Evolutionary conservation across 2,329 filamentous ascomycete species (phyloP).

Genomic region (Verticillium dahliae): DNA sequence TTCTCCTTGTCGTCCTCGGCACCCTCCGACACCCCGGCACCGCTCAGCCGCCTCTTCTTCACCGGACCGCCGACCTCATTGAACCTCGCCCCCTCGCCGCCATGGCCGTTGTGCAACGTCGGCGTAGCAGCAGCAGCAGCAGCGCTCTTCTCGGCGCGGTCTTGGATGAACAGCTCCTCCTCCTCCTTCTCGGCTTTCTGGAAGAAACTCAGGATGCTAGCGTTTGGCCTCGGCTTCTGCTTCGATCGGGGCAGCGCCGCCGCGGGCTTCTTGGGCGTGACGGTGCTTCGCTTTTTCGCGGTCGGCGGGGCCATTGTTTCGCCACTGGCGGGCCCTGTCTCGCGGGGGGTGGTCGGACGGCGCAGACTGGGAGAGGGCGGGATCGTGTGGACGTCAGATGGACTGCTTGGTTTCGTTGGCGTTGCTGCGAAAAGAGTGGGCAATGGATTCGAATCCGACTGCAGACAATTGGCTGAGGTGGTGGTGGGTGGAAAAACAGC

Average conservation of each 20-base stretch:
- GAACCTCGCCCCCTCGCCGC: slow-evolving; percentile 14
- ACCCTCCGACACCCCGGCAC: slow-evolving; percentile 6
- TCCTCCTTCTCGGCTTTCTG: slow-evolving; percentile 59
- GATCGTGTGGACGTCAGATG: background rate
- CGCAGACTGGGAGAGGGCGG: background rate
- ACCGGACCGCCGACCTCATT: slow-evolving; percentile 26
- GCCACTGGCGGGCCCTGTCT: background rate
- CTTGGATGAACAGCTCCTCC: slow-evolving; percentile 47
- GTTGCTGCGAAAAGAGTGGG: too few relatives aligned
- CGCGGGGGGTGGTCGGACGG: background rate
- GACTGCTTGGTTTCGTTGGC: background rate
- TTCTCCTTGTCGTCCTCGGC: slow-evolving; percentile 1
- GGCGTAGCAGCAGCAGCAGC: background rate
- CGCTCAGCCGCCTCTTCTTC: slow-evolving; percentile 36
- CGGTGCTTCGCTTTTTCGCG: slow-evolving; percentile 8
- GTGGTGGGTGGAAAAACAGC: background rate
- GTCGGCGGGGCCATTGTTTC: slow-evolving; percentile 8
- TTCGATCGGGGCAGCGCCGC: slow-evolving; percentile 15
- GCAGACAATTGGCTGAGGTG: background rate
- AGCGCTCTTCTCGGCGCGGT: slow-evolving; percentile 5
- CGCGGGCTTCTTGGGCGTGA: slow-evolving; percentile 9
- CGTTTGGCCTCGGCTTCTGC: slow-evolving; percentile 41
- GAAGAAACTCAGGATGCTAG: slow-evolving; percentile 69
- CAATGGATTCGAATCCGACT: background rate
- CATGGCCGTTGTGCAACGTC: background rate